These are phyloP conservation scores for Pichia membranifaciens DNA, from an alignment of 805 yeast species.

Conservation along the genomic window DNA sequence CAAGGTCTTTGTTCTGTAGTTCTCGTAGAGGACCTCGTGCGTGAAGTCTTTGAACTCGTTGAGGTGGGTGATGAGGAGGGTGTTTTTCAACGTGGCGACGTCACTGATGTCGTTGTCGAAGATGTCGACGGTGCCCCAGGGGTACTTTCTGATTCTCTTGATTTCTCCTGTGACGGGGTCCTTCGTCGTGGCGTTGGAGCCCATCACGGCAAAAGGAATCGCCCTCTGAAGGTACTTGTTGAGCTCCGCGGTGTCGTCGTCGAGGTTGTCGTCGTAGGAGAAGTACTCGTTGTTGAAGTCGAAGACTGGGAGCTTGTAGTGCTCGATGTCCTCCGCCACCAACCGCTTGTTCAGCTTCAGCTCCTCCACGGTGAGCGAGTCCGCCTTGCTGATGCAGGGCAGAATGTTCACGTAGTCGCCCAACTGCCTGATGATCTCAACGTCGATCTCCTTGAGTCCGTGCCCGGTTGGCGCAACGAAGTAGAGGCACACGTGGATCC, in stretches of 20 bases:
- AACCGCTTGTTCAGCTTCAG: slow-evolving; percentile 65
- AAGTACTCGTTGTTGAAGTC: slow-evolving; percentile 63
- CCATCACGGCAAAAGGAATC: slow-evolving; percentile 61
- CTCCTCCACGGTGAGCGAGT: slow-evolving; percentile 66
- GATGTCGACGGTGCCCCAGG: slow-evolving; percentile 62
- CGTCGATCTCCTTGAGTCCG: slow-evolving; percentile 66
- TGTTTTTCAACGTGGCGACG: slow-evolving; percentile 71
- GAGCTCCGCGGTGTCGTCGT: slow-evolving; percentile 28
- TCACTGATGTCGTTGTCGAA: slow-evolving; percentile 70
- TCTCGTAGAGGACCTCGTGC: slow-evolving; percentile 80
- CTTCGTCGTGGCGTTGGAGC: slow-evolving; percentile 40
- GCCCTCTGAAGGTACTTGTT: slow-evolving; percentile 37
- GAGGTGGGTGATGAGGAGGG: slow-evolving; percentile 75
- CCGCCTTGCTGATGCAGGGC: slow-evolving; percentile 79
- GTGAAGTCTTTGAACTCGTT: slow-evolving; percentile 86
- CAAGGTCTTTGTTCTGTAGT: slow-evolving; percentile 66
- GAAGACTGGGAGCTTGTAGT: slow-evolving; percentile 67
- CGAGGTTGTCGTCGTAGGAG: slow-evolving; percentile 25
- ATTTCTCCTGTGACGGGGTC: slow-evolving; percentile 33
- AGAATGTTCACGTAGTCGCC: slow-evolving; percentile 73
- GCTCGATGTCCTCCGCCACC: slow-evolving; percentile 69
- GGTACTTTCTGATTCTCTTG: slow-evolving; percentile 49
- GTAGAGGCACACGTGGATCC: slow-evolving; percentile 75
- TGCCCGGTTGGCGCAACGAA: slow-evolving; percentile 65
- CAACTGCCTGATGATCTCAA: slow-evolving; percentile 61